These are phyloP conservation scores for Maudiozyma barnettii DNA, from an alignment of 805 yeast species.

Conservation along the genomic window DNA sequence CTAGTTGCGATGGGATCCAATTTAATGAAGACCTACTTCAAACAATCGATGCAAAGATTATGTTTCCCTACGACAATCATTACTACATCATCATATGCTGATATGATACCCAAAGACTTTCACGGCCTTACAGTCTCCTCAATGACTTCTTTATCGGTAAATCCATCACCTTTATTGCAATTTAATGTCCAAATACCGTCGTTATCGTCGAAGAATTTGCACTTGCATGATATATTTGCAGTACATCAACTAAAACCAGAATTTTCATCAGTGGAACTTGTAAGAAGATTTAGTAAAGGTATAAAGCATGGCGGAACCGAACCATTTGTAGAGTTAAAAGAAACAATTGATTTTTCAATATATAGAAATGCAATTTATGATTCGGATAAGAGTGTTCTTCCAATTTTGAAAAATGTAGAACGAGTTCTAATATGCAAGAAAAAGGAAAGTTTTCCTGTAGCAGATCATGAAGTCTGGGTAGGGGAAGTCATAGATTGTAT, in stretches of 20 bases:
- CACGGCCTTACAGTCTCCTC: constrained; percentile 80
- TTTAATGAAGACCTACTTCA: constrained; percentile 4
- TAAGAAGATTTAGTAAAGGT: constrained; percentile 56
- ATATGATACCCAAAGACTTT: constrained; percentile 12
- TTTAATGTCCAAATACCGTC: constrained; percentile 86
- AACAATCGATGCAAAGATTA: constrained; percentile 33
- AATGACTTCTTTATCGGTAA: constrained; percentile 68
- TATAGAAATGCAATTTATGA: constrained; percentile 20
- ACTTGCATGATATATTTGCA: constrained; percentile 51
- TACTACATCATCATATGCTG: constrained; percentile 38
- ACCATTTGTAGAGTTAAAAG: constrained; percentile 42
- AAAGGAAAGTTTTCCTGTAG: constrained; percentile 45
- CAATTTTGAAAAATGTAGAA: constrained; percentile 50
- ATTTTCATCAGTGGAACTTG: constrained; percentile 43
- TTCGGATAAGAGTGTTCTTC: constrained; percentile 31
- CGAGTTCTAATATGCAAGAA: constrained; percentile 54
- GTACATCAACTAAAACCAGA: constrained; percentile 68
- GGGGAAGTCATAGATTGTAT: constrained; percentile 61
- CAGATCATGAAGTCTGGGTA: constrained; percentile 87
- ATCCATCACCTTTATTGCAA: constrained; percentile 69
- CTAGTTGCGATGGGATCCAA: neutral
- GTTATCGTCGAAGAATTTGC: constrained; percentile 59
- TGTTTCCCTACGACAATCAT: constrained; percentile 50
- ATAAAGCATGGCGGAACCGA: constrained; percentile 28
- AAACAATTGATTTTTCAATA: constrained; percentile 24